A percentile compares a stretch with the other conserved stretches of the same genome.
Evolutionary conservation across 352 stramenopile species (phyloP).

Genomic region (Phytophthora foliorum): DNA sequence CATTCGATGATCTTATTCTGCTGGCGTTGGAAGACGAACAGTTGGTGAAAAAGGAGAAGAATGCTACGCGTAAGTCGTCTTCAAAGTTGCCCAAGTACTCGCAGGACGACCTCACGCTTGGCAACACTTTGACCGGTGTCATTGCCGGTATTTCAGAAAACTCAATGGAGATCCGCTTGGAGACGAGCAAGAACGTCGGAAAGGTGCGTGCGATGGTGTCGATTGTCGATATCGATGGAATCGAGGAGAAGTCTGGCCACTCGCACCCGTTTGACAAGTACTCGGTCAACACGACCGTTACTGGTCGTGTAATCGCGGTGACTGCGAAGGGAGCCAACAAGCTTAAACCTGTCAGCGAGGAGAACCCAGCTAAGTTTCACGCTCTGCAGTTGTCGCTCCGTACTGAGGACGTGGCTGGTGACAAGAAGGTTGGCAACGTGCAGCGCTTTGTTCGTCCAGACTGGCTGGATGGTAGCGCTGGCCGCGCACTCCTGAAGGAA

Average conservation of each 20-base stretch:
- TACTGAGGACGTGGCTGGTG: slow-evolving; percentile 50
- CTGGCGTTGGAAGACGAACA: slow-evolving; percentile 67
- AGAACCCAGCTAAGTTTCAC: slow-evolving; percentile 81
- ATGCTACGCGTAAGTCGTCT: slow-evolving; percentile 36
- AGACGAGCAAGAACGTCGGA: slow-evolving; percentile 74
- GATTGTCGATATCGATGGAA: slow-evolving; percentile 84
- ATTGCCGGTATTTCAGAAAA: slow-evolving; percentile 85
- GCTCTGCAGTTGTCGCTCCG: slow-evolving; percentile 78
- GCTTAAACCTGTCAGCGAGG: slow-evolving; percentile 82
- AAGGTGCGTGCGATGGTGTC: slow-evolving; percentile 85
- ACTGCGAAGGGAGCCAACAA: slow-evolving; percentile 87
- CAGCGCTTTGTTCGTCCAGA: slow-evolving; percentile 71
- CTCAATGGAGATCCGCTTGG: slow-evolving; percentile 86
- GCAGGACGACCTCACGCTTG: slow-evolving; percentile 64
- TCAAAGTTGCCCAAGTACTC: slow-evolving; percentile 81
- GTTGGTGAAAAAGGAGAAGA: slow-evolving; percentile 47
- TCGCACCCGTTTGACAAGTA: slow-evolving; percentile 87
- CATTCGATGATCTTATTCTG: slow-evolving; percentile 82
- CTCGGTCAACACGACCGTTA: slow-evolving; percentile 76
- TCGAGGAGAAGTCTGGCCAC: slow-evolving; percentile 40
- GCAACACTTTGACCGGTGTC: slow-evolving; percentile 73
- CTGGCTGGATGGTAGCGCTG: slow-evolving; percentile 78
- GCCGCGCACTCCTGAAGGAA: slow-evolving; percentile 68
- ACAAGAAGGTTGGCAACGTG: slow-evolving; percentile 47
- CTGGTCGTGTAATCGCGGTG: slow-evolving; percentile 72